A percentile compares a stretch with the other conserved stretches of the same genome.
These are phyloP conservation scores for Tylopilus sp. DNA, from an alignment of 1,284 basidiomycete genomes.

Conservation along the genomic window DNA sequence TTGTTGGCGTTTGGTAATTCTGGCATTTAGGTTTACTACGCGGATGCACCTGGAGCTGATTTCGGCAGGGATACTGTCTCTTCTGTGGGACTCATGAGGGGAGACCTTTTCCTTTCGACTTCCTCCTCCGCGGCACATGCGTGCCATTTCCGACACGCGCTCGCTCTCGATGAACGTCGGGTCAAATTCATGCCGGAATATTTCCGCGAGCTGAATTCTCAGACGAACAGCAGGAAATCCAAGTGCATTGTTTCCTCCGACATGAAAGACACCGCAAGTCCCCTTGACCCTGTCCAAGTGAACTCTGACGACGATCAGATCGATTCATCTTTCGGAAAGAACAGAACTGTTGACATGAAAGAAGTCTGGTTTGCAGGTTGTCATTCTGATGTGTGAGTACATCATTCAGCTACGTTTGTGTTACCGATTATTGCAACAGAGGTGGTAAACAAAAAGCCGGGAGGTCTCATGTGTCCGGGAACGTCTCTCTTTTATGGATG, in stretches of 20 bases:
- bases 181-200: conserved; percentile 56
- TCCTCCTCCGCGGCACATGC: conserved; percentile 33
- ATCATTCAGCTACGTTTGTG: neutral
- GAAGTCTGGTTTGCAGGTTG: conserved; percentile 41
- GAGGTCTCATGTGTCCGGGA: conserved; percentile 26
- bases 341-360: conserved; percentile 28
- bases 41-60: neutral
- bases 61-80: conserved; percentile 55
- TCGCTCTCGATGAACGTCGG: conserved; percentile 53
- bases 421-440: conserved; percentile 18
- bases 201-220: conserved; percentile 37
- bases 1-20: conserved; percentile 53
- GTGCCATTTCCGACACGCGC: conserved; percentile 53
- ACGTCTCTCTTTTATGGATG: conserved; percentile 43
- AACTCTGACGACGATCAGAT: conserved; percentile 4
- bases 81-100: conserved; percentile 45
- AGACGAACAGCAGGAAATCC: conserved; percentile 11
- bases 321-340: neutral
- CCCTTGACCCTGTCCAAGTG: neutral
- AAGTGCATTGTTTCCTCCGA: conserved; percentile 15
- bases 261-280: neutral
- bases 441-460: conserved; percentile 33
- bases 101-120: conserved; percentile 35
- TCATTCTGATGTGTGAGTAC: conserved; percentile 46
- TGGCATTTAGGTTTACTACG: neutral